Base-by-base conservation (phyloP, 768 basidiomycete genomes). In the Hygrophoropsis aurantiaca region DNA sequence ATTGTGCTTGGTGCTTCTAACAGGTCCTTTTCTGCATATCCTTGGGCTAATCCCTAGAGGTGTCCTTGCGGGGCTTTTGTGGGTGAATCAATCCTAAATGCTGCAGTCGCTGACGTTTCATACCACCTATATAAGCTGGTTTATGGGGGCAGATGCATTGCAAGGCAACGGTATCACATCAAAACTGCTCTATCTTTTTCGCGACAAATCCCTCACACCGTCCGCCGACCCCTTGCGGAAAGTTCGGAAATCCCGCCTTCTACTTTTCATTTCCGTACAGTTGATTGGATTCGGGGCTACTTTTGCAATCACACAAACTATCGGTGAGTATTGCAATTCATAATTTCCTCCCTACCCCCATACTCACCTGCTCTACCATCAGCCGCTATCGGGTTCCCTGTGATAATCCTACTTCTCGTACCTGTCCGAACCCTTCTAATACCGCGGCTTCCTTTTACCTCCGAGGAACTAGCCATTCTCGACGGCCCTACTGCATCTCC, bases 331-430 rank as follows among this genome's bases (percentile, higher is more conserved):
- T 25, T n/a, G n/a, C n/a, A n/a, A n/a, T n/a, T n/a, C n/a, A n/a
- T n/a, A 11, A 11, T 46, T 36, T 26, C 32, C 7, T 39, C 30
- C 20, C 23, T 30, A n/a, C 27, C 27, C 27, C 27, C 27, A 19
- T 44, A 19, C 34, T 30, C 21, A 46, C 40, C 8, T n/a, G 32
- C 11, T 33, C 47, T 7, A 11, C 46, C 32, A 11, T 49, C 60
- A 85, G 93, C 89, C 34, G 92, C 91, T 4, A 92, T 95, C 49
- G 91, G 86, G 1, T 97, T 97, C 63, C 92, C 94, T 0, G 75
- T 95, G 42, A 81, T 97, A 57, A 94, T 95, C 58, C 79, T 90
- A 61, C 65, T 90, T 32, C 75, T 97, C 11, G 74, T 95, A 19
- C 94, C 94, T 0, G 51, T 94, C 11, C 78, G 94, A 39, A 75